These are phyloP conservation scores for Ophiostoma perfectum DNA, from an alignment of 2,329 filamentous ascomycete genomes.

Conservation along the genomic window DNA sequence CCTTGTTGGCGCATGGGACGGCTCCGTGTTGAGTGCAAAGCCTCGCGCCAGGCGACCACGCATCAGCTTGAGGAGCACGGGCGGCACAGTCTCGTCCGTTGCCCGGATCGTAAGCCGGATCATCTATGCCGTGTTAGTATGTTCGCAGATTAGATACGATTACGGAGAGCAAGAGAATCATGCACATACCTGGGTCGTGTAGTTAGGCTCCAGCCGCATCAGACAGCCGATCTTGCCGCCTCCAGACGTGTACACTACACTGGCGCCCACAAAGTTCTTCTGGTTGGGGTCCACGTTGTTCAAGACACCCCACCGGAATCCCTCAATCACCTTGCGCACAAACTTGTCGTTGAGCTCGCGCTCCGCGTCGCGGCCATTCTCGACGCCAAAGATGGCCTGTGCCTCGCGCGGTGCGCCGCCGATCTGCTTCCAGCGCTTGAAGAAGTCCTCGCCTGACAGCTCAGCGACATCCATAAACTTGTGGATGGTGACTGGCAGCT, in stretches of 20 bases:
- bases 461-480: conserved; percentile 96
- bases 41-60: conserved; percentile 68
- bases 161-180: neutral
- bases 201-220: conserved; percentile 90
- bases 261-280: conserved; percentile 90
- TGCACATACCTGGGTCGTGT: conserved; percentile 48
- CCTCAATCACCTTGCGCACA: conserved; percentile 67
- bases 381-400: conserved; percentile 75
- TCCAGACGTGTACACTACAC: conserved; percentile 74
- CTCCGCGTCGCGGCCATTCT: conserved; percentile 43
- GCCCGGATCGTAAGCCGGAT: conserved; percentile 89
- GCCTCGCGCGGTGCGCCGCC: conserved; percentile 81
- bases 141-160: neutral
- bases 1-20: conserved; percentile 39
- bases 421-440: conserved; percentile 99
- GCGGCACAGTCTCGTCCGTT: conserved; percentile 83
- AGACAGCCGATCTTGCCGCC: conserved; percentile 92
- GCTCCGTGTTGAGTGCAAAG: conserved; percentile 39
- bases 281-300: conserved; percentile 83
- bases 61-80: conserved; percentile 77
- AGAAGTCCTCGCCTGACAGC: conserved; percentile 85
- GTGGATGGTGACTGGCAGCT: conserved; percentile 80
- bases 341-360: conserved; percentile 65
- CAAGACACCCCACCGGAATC: conserved; percentile 85
- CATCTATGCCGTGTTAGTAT: conserved; percentile 58